Evolutionary conservation across 805 yeast genomes (phyloP).

Genomic region (Yarrowia phangngaensis): DNA sequence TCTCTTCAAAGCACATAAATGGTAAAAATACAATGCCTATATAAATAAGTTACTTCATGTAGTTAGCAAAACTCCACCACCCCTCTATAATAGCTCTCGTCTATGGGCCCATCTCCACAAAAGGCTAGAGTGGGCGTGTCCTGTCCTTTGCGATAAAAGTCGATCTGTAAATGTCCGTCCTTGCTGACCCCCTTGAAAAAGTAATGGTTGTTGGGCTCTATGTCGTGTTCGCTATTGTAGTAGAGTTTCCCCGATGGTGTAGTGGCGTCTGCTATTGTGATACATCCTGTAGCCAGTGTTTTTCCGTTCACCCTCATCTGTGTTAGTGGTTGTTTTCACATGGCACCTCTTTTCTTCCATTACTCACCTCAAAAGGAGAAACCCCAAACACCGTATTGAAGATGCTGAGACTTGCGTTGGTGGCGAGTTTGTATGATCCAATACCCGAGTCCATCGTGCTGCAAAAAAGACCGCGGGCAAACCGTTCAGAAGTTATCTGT

Average conservation of each 20-base stretch:
- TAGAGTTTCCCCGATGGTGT: slow-evolving; percentile 31
- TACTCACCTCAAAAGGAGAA: slow-evolving; percentile 32
- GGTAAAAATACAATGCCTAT: slow-evolving; percentile 20
- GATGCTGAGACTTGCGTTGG: slow-evolving; percentile 27
- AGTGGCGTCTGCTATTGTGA: slow-evolving; percentile 19
- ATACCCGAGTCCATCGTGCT: slow-evolving; percentile 20
- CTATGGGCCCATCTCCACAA: slow-evolving; percentile 26
- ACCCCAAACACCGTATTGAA: slow-evolving; percentile 32
- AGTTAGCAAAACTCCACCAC: slow-evolving; percentile 31
- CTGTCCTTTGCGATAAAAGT: slow-evolving; percentile 29
- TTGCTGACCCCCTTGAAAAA: slow-evolving; percentile 30
- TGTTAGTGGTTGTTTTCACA: slow-evolving; percentile 29
- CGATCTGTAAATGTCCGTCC: slow-evolving; percentile 28
- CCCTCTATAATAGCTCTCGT: slow-evolving; percentile 29
- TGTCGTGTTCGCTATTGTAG: slow-evolving; percentile 31
- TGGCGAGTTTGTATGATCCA: slow-evolving; percentile 22
- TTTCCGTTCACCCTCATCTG: slow-evolving; percentile 32
- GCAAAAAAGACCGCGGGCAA: neutral
- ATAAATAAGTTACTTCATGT: neutral
- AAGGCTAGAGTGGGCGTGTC: slow-evolving; percentile 28
- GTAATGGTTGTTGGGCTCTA: slow-evolving; percentile 30
- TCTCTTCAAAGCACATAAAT: neutral
- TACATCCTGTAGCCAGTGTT: slow-evolving; percentile 29
- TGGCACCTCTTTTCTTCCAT: slow-evolving; percentile 16
- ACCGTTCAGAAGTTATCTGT: neutral